Conservation (phyloP, 2,329 filamentous ascomycete species). For the Bipolaris bicolor region DNA sequence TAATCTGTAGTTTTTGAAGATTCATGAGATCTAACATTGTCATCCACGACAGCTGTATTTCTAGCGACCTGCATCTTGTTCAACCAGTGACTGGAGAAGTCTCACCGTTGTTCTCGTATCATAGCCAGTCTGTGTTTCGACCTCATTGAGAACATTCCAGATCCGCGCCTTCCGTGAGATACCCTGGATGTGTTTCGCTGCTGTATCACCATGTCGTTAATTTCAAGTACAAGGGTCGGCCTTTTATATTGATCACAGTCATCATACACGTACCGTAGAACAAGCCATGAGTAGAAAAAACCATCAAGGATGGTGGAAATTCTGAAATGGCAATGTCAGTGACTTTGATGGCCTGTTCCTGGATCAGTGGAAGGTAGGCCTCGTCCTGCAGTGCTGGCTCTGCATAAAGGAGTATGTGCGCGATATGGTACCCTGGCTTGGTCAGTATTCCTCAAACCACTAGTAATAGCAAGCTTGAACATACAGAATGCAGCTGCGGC, state of each 20-base stretch:
- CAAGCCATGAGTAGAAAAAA: slow-evolving; percentile 42
- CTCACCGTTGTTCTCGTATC: slow-evolving; percentile 36
- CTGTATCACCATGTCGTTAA: slow-evolving; percentile 17
- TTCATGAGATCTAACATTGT: too few species aligned
- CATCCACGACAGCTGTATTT: too few species aligned
- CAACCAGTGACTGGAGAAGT: slow-evolving; percentile 35
- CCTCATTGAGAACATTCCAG: slow-evolving; percentile 42
- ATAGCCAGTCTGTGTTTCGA: slow-evolving; percentile 42
- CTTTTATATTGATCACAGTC: too few species aligned
- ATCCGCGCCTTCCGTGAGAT: slow-evolving; percentile 42
- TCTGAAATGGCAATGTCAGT: slow-evolving; percentile 43
- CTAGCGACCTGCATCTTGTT: slow-evolving; percentile 11
- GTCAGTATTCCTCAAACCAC: not conserved
- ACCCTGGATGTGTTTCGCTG: slow-evolving; percentile 45
- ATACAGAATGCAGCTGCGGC: slow-evolving; percentile 39
- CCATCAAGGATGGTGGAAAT: slow-evolving; percentile 40
- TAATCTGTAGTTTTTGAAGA: too few species aligned
- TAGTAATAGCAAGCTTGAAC: not conserved
- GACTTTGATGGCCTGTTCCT: slow-evolving; percentile 39
- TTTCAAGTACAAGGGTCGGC: not conserved
- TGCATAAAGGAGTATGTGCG: slow-evolving; percentile 41
- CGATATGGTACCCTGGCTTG: slow-evolving; percentile 35
- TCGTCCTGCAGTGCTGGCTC: slow-evolving; percentile 38
- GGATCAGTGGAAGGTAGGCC: slow-evolving; percentile 34
- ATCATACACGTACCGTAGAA: slow-evolving; percentile 34